phyloP scores from a whole-genome alignment of 176 grass and related monocot genomes.

The Oryza brachyantha region DNA sequence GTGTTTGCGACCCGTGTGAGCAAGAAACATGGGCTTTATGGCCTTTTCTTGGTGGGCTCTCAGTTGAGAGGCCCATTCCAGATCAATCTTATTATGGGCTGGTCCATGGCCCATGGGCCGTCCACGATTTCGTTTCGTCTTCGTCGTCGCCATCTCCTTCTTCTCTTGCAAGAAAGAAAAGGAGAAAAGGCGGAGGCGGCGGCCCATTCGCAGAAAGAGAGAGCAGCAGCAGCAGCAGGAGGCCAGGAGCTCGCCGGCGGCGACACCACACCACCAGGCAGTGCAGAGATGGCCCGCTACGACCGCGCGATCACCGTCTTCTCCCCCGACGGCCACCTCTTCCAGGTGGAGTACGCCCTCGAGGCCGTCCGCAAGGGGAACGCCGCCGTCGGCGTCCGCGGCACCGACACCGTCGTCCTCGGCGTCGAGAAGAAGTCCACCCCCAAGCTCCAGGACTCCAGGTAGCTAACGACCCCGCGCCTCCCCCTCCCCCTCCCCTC shows the following conservation, averaged over 20 bases:
- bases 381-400: constrained; percentile 50
- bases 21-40: neutral
- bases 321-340: constrained; percentile 98
- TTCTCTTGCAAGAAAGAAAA: no score
- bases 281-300: constrained; percentile 80
- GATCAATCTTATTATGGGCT: no score
- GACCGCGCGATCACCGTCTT: constrained; percentile 99
- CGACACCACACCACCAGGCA: neutral
- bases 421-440: constrained; percentile 99
- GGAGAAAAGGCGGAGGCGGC: neutral
- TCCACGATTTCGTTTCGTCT: neutral
- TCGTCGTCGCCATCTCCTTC: neutral
- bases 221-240: neutral
- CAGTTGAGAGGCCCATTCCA: no score
- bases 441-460: constrained; percentile 96
- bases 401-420: constrained; percentile 90
- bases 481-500: neutral
- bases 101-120: neutral
- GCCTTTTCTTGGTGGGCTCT: neutral
- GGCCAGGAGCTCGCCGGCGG: neutral
- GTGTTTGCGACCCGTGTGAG: no score
- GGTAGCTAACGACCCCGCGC: constrained; percentile 2
- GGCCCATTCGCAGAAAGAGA: neutral
- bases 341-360: constrained; percentile 99
- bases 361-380: constrained; percentile 94